Conservation (phyloP, 2,329 filamentous ascomycete species). For the Elsinoe necatrix region DNA sequence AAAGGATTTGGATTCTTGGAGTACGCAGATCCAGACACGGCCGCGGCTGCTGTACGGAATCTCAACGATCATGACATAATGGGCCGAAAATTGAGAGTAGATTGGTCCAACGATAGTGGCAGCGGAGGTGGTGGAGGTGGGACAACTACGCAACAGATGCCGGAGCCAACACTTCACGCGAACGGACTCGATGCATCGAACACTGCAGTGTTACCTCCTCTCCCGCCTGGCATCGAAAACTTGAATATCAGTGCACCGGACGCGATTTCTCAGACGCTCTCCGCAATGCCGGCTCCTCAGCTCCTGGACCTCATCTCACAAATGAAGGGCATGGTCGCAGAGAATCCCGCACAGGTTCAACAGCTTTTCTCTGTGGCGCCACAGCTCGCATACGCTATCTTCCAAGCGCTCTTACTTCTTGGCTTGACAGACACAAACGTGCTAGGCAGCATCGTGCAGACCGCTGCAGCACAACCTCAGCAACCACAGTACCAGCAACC, state of each 20-base stretch:
- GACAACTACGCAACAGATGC: slow-evolving; percentile 22
- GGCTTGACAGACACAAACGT: slow-evolving; percentile 80
- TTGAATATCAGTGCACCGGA: slow-evolving; percentile 77
- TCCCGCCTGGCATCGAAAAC: slow-evolving; percentile 77
- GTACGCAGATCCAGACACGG: slow-evolving; percentile 85
- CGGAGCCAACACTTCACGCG: slow-evolving; percentile 18
- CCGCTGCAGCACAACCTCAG: slow-evolving; percentile 35
- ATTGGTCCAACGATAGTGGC: slow-evolving; percentile 89
- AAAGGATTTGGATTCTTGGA: slow-evolving; percentile 97
- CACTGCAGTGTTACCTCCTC: slow-evolving; percentile 58
- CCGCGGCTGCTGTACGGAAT: slow-evolving; percentile 88
- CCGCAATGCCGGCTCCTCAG: slow-evolving; percentile 75
- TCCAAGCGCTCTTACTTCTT: slow-evolving; percentile 88
- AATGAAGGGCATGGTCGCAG: slow-evolving; percentile 82
- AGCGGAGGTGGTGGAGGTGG: slow-evolving; percentile 41
- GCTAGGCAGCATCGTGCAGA: slow-evolving; percentile 71
- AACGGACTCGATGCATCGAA: slow-evolving; percentile 38
- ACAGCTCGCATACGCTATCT: slow-evolving; percentile 88
- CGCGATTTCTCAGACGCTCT: slow-evolving; percentile 83
- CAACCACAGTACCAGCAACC: slow-evolving; percentile 20
- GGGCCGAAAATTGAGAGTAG: slow-evolving; percentile 86
- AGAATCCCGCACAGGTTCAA: slow-evolving; percentile 72
- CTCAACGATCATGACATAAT: slow-evolving; percentile 93
- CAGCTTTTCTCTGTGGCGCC: slow-evolving; percentile 83
- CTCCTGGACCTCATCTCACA: slow-evolving; percentile 88